Evolutionary conservation across 768 basidiomycete genomes (phyloP).

Genomic region (Obba rivulosa): DNA sequence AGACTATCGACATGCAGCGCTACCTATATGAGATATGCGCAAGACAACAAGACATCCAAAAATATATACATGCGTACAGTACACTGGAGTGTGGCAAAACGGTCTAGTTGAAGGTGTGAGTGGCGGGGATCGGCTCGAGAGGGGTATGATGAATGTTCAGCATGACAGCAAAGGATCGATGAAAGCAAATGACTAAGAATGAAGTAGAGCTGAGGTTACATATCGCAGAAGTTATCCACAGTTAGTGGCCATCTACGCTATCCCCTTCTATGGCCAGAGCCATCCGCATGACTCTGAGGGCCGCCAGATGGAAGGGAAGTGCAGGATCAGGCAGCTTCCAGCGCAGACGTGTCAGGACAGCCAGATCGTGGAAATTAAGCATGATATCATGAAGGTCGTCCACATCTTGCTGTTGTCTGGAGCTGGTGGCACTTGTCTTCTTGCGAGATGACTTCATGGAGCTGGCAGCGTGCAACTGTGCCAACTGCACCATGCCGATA

Average conservation of each 20-base stretch:
- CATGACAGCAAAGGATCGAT: too few species aligned
- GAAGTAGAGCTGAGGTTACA: too few species aligned
- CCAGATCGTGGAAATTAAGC: conserved; percentile 63
- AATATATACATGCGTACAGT: too few species aligned
- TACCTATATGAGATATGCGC: too few species aligned
- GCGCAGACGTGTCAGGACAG: conserved; percentile 49
- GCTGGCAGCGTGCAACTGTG: conserved; percentile 49
- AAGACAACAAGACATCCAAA: too few species aligned
- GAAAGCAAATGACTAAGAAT: too few species aligned
- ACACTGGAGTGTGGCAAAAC: too few species aligned
- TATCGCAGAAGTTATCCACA: too few species aligned
- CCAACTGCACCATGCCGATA: conserved; percentile 52
- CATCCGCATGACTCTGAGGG: conserved; percentile 56
- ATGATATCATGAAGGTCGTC: conserved; percentile 47
- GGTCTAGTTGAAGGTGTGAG: too few species aligned
- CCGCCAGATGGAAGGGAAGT: conserved; percentile 72
- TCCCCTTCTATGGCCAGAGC: conserved; percentile 30
- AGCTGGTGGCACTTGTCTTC: not conserved
- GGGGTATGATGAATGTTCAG: too few species aligned
- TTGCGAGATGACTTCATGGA: conserved; percentile 34
- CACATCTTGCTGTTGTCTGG: not conserved
- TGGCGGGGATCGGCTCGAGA: too few species aligned
- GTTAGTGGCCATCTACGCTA: not conserved
- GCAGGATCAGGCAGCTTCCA: conserved; percentile 45
- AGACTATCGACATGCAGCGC: too few species aligned